A percentile compares a stretch with the other conserved stretches of the same genome.
Evolutionary conservation across 768 basidiomycete genomes (phyloP).

Genomic region (Phlegmacium glaucopus): DNA sequence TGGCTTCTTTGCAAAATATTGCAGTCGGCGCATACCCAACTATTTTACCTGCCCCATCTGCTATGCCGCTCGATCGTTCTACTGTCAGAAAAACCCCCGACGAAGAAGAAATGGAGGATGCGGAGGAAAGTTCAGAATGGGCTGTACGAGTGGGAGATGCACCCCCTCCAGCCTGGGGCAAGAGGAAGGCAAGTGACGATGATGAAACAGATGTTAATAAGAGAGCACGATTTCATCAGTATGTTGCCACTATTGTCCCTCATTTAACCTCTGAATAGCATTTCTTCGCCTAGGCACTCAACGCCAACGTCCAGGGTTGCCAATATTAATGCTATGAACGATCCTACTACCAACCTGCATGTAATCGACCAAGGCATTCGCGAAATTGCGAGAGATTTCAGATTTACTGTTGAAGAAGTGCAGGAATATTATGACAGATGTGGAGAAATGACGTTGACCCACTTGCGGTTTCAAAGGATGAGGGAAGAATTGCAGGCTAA

Average conservation of each 20-base stretch:
- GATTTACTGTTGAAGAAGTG: slow-evolving; percentile 75
- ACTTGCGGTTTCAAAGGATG: slow-evolving; percentile 65
- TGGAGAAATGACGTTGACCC: slow-evolving; percentile 67
- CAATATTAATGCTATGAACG: neutral
- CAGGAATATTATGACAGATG: slow-evolving; percentile 74
- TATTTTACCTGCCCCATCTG: slow-evolving; percentile 17
- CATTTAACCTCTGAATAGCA: neutral
- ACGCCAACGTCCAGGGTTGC: neutral
- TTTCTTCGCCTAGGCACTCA: slow-evolving; percentile 1
- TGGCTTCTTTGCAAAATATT: slow-evolving; percentile 16
- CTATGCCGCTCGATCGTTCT: slow-evolving; percentile 26
- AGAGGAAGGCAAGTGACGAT: slow-evolving; percentile 46
- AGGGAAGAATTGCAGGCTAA: slow-evolving; percentile 42
- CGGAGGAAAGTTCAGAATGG: slow-evolving; percentile 58
- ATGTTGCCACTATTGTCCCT: slow-evolving; percentile 1
- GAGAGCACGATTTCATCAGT: slow-evolving; percentile 40
- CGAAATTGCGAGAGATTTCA: slow-evolving; percentile 64
- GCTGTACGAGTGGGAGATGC: slow-evolving; percentile 57
- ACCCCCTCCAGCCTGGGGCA: slow-evolving; percentile 68
- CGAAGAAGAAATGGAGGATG: slow-evolving; percentile 67
- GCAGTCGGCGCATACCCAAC: slow-evolving; percentile 17
- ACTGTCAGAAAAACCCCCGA: slow-evolving; percentile 41
- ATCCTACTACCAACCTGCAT: slow-evolving; percentile 44
- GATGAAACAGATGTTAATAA: slow-evolving; percentile 35
- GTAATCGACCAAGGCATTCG: slow-evolving; percentile 63